These are phyloP conservation scores for Volvariella surrecta DNA, from an alignment of 1,284 basidiomycete species.

Conservation along the genomic window DNA sequence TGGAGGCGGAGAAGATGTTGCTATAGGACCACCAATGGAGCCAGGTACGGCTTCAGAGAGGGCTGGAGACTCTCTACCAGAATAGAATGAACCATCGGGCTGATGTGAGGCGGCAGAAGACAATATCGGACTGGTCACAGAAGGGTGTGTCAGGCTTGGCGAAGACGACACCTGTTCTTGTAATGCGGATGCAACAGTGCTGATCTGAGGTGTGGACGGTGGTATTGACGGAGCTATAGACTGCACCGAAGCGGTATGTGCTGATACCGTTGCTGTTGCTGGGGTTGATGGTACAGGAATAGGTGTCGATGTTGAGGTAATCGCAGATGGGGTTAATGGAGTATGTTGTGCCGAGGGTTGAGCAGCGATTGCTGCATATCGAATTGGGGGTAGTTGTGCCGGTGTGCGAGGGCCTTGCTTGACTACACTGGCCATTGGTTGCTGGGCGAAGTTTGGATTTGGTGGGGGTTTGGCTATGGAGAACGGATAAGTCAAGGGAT, in stretches of 20 bases:
- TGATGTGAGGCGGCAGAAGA: conserved; percentile 70
- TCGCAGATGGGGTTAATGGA: background rate
- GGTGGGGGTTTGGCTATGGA: conserved; percentile 63
- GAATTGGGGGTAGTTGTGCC: conserved; percentile 70
- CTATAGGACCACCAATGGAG: conserved; percentile 41
- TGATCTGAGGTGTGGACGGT: conserved; percentile 20
- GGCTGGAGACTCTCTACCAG: conserved; percentile 58
- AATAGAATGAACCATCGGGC: conserved; percentile 64
- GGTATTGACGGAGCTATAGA: conserved; percentile 30
- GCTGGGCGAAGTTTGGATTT: conserved; percentile 72
- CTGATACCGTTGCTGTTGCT: conserved; percentile 43
- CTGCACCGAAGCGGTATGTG: conserved; percentile 17
- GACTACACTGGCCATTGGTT: conserved; percentile 75
- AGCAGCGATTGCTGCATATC: conserved; percentile 88
- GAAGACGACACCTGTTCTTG: conserved; percentile 54
- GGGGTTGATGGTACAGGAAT: conserved; percentile 30
- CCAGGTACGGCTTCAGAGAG: conserved; percentile 60
- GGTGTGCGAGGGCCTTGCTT: conserved; percentile 41
- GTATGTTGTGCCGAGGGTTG: conserved; percentile 50
- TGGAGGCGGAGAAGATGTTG: conserved; percentile 46
- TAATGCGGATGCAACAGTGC: conserved; percentile 25
- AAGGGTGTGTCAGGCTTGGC: conserved; percentile 73
- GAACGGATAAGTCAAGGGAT: conserved; percentile 12
- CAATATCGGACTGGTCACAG: conserved; percentile 69
- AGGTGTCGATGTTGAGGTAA: conserved; percentile 9